These are phyloP conservation scores for Penicillium sp. DNA, from an alignment of 2,329 filamentous ascomycete species.

Conservation along the genomic window DNA sequence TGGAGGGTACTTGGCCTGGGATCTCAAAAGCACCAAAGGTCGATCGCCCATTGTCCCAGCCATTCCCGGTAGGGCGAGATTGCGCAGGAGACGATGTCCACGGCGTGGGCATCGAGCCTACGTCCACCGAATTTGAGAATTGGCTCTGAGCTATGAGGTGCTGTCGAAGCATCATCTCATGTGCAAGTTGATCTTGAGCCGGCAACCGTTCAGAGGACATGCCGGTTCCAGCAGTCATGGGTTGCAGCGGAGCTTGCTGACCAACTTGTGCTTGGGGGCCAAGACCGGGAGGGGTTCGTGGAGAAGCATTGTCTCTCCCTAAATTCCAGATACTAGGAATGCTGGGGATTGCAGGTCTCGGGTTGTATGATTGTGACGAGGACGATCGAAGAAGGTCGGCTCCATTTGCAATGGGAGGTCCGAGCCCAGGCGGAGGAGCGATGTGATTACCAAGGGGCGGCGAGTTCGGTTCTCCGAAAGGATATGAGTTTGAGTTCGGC, in stretches of 20 bases:
- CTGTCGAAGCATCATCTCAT: conserved; percentile 31
- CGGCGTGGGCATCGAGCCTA: conserved; percentile 24
- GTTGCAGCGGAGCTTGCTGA: conserved; percentile 22
- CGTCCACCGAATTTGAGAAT: conserved; percentile 22
- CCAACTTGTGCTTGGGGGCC: conserved; percentile 25
- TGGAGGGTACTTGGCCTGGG: conserved; percentile 29
- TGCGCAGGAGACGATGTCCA: conserved; percentile 23
- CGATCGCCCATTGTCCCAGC: conserved; percentile 27
- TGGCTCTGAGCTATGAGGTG: conserved; percentile 29
- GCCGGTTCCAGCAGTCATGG: conserved; percentile 13
- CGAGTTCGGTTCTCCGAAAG: conserved; percentile 25
- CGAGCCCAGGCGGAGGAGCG: conserved; percentile 36
- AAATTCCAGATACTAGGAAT: conserved; percentile 50
- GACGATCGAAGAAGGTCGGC: conserved; percentile 22
- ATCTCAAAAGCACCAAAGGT: conserved; percentile 23
- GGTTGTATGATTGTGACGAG: conserved; percentile 34
- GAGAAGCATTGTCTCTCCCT: conserved; percentile 42
- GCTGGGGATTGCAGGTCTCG: conserved; percentile 30
- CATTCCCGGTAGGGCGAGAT: conserved; percentile 15
- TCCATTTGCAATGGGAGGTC: conserved; percentile 22
- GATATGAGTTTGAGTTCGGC: conserved; percentile 19
- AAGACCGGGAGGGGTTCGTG: conserved; percentile 41
- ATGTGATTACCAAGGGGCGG: conserved; percentile 30
- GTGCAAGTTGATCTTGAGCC: conserved; percentile 27
- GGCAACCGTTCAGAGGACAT: conserved; percentile 20